Evolutionary conservation across 495 filamentous ascomycete genomes (phyloP), one percentile per base, ranked within the genome.

Genomic region (Platismatia glauca): DNA sequence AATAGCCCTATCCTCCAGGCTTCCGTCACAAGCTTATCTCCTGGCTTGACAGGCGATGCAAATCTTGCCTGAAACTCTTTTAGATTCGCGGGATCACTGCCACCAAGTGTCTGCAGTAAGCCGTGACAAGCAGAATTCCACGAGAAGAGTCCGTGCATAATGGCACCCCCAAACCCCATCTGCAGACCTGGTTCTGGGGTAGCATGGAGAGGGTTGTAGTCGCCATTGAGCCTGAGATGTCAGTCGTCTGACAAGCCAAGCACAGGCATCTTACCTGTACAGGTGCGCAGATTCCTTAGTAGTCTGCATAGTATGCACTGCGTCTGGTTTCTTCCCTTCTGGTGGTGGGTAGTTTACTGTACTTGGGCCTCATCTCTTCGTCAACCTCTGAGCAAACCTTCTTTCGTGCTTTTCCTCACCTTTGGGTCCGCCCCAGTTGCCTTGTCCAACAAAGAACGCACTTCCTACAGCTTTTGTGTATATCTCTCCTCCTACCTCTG

Each of bases 121-220:
- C 78, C 86, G 69, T 94, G 90, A n/a, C 81, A 82, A 2, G 89
- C 79, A 57, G 84, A 79, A 73, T 95, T 96, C 86, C 88, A 95
- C 62, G 84, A 88, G 74, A 83, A 95, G 34, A 95, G 76, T 34
- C 91, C 91, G 74, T 95, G 91, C 71, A 95, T 91, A 70, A 95
- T 96, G 62, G 83, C 81, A 46, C 91, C 90, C 6, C 89, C 89
- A 70, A 95, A 95, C 33, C 91, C 90, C 89, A 95, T 93, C 77
- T 90, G 88, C 73, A 81, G 75, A 50, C 90, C 89, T 0, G 91
- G 89, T 72, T 87, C 88, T 16, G 90, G 91, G 34, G 85, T 87
- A 11, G 89, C 89, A 70, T 95, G 90, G 53, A 95, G 84, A 31
- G 90, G 91, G 77, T 95, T 95, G 72, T 95, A 95, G 73, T 95